Conservation (phyloP, 768 basidiomycete genomes). For the Pleurotus giganteus region DNA sequence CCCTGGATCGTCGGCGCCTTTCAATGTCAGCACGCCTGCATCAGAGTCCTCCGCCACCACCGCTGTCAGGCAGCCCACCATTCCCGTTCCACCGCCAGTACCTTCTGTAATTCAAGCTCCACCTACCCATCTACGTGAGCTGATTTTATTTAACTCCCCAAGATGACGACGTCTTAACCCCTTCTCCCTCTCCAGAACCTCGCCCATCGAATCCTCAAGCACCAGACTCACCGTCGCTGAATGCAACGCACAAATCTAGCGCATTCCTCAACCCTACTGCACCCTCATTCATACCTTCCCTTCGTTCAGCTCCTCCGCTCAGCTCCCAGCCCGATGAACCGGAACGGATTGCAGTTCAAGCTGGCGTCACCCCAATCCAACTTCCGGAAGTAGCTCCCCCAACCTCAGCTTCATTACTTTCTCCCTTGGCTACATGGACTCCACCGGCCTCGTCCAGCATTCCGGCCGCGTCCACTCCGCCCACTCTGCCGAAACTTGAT, state of each 20-base stretch:
- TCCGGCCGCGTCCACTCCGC: conserved; percentile 19
- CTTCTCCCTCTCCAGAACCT: too few species aligned
- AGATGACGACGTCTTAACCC: too few species aligned
- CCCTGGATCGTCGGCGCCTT: background rate
- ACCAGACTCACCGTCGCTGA: conserved; percentile 17
- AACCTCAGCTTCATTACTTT: background rate
- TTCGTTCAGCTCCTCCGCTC: conserved; percentile 33
- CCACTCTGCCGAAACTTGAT: conserved; percentile 32
- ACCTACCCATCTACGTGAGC: too few species aligned
- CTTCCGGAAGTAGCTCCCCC: background rate
- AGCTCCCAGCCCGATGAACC: conserved; percentile 21
- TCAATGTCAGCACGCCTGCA: too few species aligned
- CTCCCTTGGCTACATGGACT: conserved; percentile 9
- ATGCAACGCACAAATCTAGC: conserved; percentile 9
- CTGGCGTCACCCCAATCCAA: background rate
- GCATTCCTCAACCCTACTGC: background rate
- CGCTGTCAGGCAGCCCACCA: too few species aligned
- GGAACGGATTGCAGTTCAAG: conserved; percentile 1
- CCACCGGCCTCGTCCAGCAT: background rate
- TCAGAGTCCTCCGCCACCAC: too few species aligned
- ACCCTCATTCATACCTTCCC: conserved; percentile 11
- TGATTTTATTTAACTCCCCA: too few species aligned
- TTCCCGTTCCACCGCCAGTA: too few species aligned
- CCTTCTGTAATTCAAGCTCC: too few species aligned
- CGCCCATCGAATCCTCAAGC: conserved; percentile 16